Conservation (phyloP, 2,329 filamentous ascomycete genomes). For the Colletotrichum chlorophyti region DNA sequence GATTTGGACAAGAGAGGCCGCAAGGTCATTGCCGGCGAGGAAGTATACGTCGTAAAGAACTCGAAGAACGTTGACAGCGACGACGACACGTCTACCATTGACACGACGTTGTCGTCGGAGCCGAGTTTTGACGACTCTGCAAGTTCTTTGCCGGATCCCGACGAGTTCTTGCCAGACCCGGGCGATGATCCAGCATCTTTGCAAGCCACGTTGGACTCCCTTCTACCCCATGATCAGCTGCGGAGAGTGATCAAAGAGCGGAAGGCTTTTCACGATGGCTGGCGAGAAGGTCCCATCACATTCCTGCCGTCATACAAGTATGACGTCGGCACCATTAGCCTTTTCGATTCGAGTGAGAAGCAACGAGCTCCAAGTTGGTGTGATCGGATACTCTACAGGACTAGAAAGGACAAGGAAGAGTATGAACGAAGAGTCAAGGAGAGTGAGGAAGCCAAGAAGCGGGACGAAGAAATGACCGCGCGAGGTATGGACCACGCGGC, state of each 20-base stretch:
- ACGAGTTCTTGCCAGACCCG: slow-evolving; percentile 72
- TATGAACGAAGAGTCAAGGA: slow-evolving; percentile 71
- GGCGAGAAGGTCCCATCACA: slow-evolving; percentile 85
- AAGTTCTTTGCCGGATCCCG: slow-evolving; percentile 62
- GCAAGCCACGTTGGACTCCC: slow-evolving; percentile 84
- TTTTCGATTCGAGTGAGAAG: slow-evolving; percentile 97
- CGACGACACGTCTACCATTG: slow-evolving; percentile 48
- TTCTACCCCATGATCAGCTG: slow-evolving; percentile 91
- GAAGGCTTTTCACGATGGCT: slow-evolving; percentile 90
- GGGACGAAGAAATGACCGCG: slow-evolving; percentile 85
- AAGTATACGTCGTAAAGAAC: slow-evolving; percentile 34
- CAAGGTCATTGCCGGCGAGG: slow-evolving; percentile 52
- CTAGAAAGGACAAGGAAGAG: slow-evolving; percentile 70
- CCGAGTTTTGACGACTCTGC: slow-evolving; percentile 46
- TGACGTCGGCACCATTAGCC: slow-evolving; percentile 88
- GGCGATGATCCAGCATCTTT: slow-evolving; percentile 84
- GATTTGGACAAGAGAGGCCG: slow-evolving; percentile 55
- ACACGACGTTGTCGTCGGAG: slow-evolving; percentile 35
- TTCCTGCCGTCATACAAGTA: slow-evolving; percentile 98
- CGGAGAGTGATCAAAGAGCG: slow-evolving; percentile 73
- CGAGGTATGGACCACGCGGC: slow-evolving; percentile 75
- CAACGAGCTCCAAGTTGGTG: slow-evolving; percentile 94
- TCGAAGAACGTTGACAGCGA: slow-evolving; percentile 48
- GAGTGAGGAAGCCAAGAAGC: slow-evolving; percentile 70
- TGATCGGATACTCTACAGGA: slow-evolving; percentile 89